These are phyloP conservation scores for Vickermania ingenoplastis DNA, from an alignment of 208 protist genomes.

Conservation along the genomic window DNA sequence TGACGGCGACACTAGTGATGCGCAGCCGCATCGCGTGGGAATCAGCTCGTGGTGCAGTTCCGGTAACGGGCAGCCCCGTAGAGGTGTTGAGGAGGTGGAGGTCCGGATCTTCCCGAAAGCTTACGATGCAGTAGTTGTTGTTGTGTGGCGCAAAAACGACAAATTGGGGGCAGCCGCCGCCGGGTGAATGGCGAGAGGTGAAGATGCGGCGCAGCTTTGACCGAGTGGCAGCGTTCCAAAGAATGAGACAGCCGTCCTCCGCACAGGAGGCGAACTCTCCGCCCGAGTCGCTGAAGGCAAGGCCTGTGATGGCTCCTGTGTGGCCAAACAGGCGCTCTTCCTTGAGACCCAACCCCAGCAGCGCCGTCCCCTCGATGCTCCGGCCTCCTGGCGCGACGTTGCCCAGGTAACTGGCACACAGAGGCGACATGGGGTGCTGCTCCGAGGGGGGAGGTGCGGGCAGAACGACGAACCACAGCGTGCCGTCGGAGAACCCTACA, in stretches of 20 bases:
- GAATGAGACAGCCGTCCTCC: slow-evolving; percentile 19
- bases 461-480: slow-evolving; percentile 32
- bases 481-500: slow-evolving; percentile 29
- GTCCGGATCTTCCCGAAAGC: slow-evolving; percentile 22
- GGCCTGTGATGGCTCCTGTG: slow-evolving; percentile 8
- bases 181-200: not conserved
- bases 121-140: slow-evolving; percentile 67
- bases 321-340: slow-evolving; percentile 6
- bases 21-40: not conserved
- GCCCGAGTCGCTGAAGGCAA: slow-evolving; percentile 17
- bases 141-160: slow-evolving; percentile 57
- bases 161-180: slow-evolving; percentile 14
- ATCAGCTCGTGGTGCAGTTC: slow-evolving; percentile 2
- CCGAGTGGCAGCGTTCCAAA: slow-evolving; percentile 15
- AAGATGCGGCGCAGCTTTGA: slow-evolving; percentile 18
- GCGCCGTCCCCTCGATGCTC: not conserved
- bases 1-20: slow-evolving; percentile 34
- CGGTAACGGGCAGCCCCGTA: slow-evolving; percentile 40
- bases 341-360: not conserved
- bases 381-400: no score
- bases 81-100: slow-evolving; percentile 58
- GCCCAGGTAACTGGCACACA: not conserved
- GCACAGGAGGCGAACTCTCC: slow-evolving; percentile 19
- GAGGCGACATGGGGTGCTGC: slow-evolving; percentile 13
- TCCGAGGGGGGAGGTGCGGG: slow-evolving; percentile 3